These are phyloP conservation scores for Fraxinus dipetala DNA, from an alignment of 305 asterid genomes.

Conservation along the genomic window DNA sequence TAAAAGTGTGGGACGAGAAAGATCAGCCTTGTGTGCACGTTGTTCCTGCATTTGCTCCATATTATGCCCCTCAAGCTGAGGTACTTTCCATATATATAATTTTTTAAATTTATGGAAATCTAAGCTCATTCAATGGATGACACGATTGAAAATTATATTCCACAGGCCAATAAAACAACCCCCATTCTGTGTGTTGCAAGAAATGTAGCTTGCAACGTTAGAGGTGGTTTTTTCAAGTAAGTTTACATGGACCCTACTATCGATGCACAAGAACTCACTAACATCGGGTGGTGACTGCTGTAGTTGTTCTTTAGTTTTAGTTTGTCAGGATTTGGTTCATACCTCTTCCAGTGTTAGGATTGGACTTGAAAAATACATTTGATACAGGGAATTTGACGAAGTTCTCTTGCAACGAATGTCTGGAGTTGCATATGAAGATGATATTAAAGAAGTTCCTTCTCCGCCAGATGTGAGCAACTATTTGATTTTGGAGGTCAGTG, in stretches of 20 bases:
- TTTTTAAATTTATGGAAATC: neutral
- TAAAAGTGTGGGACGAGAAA: constrained; percentile 95
- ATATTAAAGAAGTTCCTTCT: constrained; percentile 49
- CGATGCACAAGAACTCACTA: neutral
- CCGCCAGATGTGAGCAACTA: constrained; percentile 88
- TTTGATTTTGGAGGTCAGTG: constrained; percentile 74
- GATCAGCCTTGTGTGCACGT: constrained; percentile 97
- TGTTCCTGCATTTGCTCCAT: constrained; percentile 98
- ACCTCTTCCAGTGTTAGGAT: constrained; percentile 18
- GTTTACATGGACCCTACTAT: constrained; percentile 19
- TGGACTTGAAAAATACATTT: constrained; percentile 27
- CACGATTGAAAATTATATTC: constrained; percentile 13
- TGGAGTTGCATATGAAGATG: constrained; percentile 83
- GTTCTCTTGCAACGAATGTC: constrained; percentile 66
- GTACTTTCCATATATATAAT: constrained; percentile 36
- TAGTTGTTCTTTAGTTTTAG: constrained; percentile 2
- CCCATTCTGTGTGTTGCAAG: constrained; percentile 95
- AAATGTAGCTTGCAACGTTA: constrained; percentile 93
- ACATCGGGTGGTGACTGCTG: neutral
- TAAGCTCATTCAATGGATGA: constrained; percentile 22
- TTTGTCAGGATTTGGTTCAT: constrained; percentile 23
- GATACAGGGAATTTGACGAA: constrained; percentile 84
- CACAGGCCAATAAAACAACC: constrained; percentile 66
- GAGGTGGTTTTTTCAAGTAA: constrained; percentile 98
- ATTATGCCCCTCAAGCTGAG: constrained; percentile 97